phyloP scores from a whole-genome alignment of 495 filamentous ascomycete genomes.

The Penicillium herquei region DNA sequence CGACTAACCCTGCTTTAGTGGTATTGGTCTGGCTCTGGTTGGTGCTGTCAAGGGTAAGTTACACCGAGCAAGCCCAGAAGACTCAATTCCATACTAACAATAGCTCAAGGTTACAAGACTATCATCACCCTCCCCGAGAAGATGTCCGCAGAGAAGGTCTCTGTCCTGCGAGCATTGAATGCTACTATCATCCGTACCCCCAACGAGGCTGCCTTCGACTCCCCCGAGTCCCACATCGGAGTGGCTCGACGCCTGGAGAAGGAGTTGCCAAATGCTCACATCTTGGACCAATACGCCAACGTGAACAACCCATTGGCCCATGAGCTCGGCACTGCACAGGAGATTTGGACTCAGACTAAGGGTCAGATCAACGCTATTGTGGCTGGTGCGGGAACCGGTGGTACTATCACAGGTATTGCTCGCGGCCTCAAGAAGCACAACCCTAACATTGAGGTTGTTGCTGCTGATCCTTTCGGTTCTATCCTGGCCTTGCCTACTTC shows the following conservation, averaged over 20 bases:
- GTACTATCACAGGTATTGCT: slow-evolving; percentile 89
- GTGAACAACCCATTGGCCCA: slow-evolving; percentile 89
- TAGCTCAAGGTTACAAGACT: slow-evolving; percentile 70
- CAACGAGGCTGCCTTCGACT: slow-evolving; percentile 91
- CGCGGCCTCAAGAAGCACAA: slow-evolving; percentile 87
- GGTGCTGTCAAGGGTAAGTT: slow-evolving; percentile 79
- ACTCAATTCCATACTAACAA: slow-evolving; percentile 1
- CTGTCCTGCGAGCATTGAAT: slow-evolving; percentile 86
- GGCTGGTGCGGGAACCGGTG: slow-evolving; percentile 92
- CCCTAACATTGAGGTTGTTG: slow-evolving; percentile 75
- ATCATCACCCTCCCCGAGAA: slow-evolving; percentile 99
- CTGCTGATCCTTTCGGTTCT: slow-evolving; percentile 86
- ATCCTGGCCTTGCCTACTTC: slow-evolving; percentile 77
- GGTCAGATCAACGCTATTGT: slow-evolving; percentile 85
- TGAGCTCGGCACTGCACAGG: slow-evolving; percentile 91
- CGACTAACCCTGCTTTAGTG: slow-evolving; percentile 43
- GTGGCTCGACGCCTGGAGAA: slow-evolving; percentile 87
- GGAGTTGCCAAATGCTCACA: slow-evolving; percentile 95
- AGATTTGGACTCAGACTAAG: slow-evolving; percentile 89
- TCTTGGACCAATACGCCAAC: slow-evolving; percentile 95
- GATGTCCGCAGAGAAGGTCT: slow-evolving; percentile 98
- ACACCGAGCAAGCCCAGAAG: background rate
- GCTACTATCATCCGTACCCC: slow-evolving; percentile 98
- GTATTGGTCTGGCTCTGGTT: slow-evolving; percentile 92
- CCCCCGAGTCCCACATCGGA: slow-evolving; percentile 94